Evolutionary conservation across 164 flowering plant genomes (phyloP), one percentile per base, ranked within the genome.

Genomic region (Nelumbo lutea): DNA sequence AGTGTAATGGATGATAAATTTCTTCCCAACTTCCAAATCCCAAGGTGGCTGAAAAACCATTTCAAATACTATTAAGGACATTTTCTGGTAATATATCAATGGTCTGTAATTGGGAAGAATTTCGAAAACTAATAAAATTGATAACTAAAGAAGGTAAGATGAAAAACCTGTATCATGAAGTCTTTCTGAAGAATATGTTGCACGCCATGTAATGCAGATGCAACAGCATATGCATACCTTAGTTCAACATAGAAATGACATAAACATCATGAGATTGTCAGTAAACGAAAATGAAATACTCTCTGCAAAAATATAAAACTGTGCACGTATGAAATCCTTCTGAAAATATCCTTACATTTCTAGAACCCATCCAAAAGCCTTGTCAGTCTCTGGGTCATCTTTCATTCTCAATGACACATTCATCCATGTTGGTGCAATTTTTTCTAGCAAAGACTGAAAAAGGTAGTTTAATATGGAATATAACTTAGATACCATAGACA

Each of bases 381-480:
- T 82, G 77, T 93, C 99, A 42, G 97, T 83, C 82, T 93, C 96
- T 5, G 87, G 83, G 61, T 96, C 98, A 63, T 86, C 79, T 73
- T 96, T 96, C 99, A 96, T 93, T 59, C 70, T 76, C 75, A 96
- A 68, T 10, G 99, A 96, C 61, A 93, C 76, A 84, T 96, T 91
- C 93, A 93, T 85, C 98, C 99, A 96, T 15, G 98, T 91, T 15
- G 98, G 96, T 2, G 99, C 94, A 73, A 96, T 88, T 79, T 87
- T 86, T 76, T 85, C 88, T 74, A 96, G 78, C 73, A 82, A 45
- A 47, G 76, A 73, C 96, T 89, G 83, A 42, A 74, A 60, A 8
- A 67, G 6, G 65, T 10, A 60, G 55, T 46, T 57, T 61, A 70
- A 3, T 47, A 63, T 4, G 1, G 62, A 43, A 40, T 15, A 13